phyloP scores from a whole-genome alignment of 345 rosid genomes.

The Luvunga scandens region DNA sequence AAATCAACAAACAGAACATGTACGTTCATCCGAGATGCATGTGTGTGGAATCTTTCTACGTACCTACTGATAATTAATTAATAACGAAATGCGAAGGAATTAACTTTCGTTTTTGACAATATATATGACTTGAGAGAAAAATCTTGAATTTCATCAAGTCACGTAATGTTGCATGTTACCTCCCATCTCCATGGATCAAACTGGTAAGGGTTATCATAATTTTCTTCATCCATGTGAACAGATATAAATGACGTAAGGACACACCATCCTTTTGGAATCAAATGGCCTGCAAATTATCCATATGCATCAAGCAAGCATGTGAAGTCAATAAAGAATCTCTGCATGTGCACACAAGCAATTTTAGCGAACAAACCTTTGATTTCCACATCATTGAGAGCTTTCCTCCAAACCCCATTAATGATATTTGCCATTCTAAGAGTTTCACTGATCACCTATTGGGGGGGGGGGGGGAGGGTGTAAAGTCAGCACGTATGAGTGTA shows the following conservation, averaged over 20 bases:
- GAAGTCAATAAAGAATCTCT: neutral
- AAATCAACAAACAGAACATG: neutral
- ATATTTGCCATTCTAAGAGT: slow-evolving; percentile 87
- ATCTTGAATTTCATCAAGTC: neutral
- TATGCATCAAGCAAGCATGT: neutral
- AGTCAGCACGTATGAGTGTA: neutral
- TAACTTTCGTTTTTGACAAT: neutral
- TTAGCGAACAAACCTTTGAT: slow-evolving; percentile 56
- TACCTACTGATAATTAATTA: no score
- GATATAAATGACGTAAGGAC: slow-evolving; percentile 80
- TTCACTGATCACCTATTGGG: slow-evolving; percentile 76
- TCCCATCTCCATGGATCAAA: slow-evolving; percentile 99
- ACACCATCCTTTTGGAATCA: slow-evolving; percentile 96
- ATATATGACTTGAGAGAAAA: neutral
- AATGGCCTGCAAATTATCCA: slow-evolving; percentile 54
- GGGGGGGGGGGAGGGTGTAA: neutral
- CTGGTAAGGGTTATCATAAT: slow-evolving; percentile 64
- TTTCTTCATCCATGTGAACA: slow-evolving; percentile 88
- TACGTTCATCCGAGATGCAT: neutral
- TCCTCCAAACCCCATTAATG: slow-evolving; percentile 93
- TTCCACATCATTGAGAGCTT: slow-evolving; percentile 76
- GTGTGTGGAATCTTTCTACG: neutral
- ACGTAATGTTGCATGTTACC: slow-evolving; percentile 23
- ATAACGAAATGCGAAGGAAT: neutral
- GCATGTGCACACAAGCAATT: neutral